Conservation (phyloP, 2,329 filamentous ascomycete genomes). For the Colletotrichum sp. region DNA sequence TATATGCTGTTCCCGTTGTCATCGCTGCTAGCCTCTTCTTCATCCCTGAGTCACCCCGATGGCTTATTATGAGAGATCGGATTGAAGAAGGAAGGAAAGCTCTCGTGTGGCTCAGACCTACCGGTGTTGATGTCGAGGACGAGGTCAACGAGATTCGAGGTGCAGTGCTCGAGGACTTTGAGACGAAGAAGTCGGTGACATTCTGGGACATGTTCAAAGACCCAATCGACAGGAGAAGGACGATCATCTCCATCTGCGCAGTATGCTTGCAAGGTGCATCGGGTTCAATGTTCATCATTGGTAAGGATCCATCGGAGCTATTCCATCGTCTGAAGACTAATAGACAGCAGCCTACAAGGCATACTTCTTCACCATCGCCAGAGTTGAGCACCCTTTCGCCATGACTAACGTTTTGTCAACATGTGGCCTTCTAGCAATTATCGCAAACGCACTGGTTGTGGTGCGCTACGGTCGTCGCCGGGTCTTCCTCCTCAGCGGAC, state of each 20-base stretch:
- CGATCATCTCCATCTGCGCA: not conserved
- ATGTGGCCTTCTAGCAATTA: not conserved
- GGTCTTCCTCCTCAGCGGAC: not conserved
- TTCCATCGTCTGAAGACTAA: not conserved
- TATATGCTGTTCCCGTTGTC: not conserved
- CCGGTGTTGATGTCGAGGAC: conserved; percentile 26
- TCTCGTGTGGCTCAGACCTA: not conserved
- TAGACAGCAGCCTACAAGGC: not conserved
- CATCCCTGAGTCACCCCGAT: not conserved
- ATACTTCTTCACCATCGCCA: not conserved
- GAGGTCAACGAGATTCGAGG: conserved; percentile 38
- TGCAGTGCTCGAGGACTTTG: conserved; percentile 55
- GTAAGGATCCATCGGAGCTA: not conserved
- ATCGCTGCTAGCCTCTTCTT: not conserved
- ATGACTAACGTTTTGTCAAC: not conserved
- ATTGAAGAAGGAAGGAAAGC: not conserved
- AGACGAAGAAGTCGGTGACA: conserved; percentile 59
- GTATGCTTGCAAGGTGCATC: not conserved
- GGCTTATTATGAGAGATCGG: not conserved
- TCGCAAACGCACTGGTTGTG: not conserved
- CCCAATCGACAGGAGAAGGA: conserved; percentile 35
- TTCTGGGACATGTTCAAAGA: conserved; percentile 32
- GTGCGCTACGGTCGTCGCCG: not conserved
- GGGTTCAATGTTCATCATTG: not conserved
- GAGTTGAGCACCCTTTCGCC: not conserved